Evolutionary conservation across 2,329 filamentous ascomycete species (phyloP).

Genomic region (Hymenoscyphus albidus): DNA sequence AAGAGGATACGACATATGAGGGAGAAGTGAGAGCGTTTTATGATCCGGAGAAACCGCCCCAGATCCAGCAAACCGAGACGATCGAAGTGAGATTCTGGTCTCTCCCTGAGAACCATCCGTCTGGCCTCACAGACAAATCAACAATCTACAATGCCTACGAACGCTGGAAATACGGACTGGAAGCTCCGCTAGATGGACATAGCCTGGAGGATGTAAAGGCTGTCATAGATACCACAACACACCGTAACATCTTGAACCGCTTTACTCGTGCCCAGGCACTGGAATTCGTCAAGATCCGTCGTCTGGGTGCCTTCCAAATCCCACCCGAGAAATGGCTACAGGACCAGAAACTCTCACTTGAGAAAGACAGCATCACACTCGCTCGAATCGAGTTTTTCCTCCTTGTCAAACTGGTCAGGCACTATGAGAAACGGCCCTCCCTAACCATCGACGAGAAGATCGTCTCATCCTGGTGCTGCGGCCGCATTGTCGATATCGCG

Average conservation of each 20-base stretch:
- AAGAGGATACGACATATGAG: neutral
- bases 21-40: too few species aligned
- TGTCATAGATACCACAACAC: neutral
- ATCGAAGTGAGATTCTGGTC: neutral
- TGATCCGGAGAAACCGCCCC: too few species aligned
- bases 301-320: neutral
- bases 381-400: neutral
- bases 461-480: too few species aligned
- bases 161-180: conserved; percentile 2
- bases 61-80: too few species aligned
- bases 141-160: neutral
- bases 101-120: neutral
- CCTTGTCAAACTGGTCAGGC: too few species aligned
- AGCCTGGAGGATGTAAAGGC: neutral
- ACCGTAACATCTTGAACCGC: neutral
- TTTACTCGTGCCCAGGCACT: neutral
- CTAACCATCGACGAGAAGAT: too few species aligned
- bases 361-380: neutral
- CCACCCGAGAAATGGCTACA: neutral
- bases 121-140: neutral
- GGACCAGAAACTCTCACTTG: neutral
- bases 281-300: neutral
- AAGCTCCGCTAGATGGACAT: neutral
- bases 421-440: too few species aligned
- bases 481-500: too few species aligned